A percentile compares a stretch with the other conserved stretches of the same genome.
Conservation (phyloP, 495 filamentous ascomycete genomes). For the Lindgomyces ingoldianus region DNA sequence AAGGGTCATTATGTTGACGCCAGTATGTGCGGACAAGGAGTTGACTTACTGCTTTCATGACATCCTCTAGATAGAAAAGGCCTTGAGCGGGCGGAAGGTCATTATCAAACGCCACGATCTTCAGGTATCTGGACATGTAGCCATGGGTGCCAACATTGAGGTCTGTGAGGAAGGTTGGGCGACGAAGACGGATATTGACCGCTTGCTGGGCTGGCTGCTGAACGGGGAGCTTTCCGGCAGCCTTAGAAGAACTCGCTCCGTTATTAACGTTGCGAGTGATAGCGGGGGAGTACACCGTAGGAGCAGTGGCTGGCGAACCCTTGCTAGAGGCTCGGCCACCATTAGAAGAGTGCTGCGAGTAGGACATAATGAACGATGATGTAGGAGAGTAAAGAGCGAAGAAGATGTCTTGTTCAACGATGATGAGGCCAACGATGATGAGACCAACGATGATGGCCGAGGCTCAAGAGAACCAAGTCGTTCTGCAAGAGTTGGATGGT, state of each 20-base stretch:
- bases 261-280: background rate
- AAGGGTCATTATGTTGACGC: background rate
- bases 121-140: slow-evolving; percentile 14
- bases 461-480: background rate
- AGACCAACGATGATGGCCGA: background rate
- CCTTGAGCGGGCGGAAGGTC: background rate
- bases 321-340: background rate
- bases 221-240: background rate
- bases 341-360: background rate
- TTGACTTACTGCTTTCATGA: slow-evolving; percentile 21
- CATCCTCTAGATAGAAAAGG: background rate
- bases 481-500: background rate
- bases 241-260: background rate
- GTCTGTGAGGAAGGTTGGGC: slow-evolving; percentile 17
- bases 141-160: background rate
- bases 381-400: background rate
- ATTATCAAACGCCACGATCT: background rate
- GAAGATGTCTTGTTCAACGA: too few species aligned
- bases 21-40: background rate
- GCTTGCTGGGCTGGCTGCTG: background rate
- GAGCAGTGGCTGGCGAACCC: background rate
- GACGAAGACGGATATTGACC: background rate
- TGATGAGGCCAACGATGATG: too few species aligned
- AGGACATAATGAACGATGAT: background rate
- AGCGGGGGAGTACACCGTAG: background rate